A percentile compares a stretch with the other conserved stretches of the same genome.
Evolutionary conservation across 2,329 filamentous ascomycete genomes (phyloP).

Genomic region (Leptographium galeiforme): DNA sequence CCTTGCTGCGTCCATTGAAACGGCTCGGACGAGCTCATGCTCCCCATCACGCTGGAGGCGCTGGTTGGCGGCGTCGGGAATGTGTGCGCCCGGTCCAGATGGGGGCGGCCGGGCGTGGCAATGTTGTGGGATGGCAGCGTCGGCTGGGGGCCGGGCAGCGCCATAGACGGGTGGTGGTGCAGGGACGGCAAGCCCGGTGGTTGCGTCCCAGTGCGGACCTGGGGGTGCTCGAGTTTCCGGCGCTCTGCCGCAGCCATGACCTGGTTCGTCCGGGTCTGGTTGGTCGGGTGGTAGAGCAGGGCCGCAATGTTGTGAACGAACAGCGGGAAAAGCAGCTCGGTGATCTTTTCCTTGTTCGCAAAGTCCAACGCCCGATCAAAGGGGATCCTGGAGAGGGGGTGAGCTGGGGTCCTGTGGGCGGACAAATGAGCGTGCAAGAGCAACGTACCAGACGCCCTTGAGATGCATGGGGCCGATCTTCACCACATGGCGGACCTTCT

Average conservation of each 20-base stretch:
- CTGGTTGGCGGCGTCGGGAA: conserved; percentile 91
- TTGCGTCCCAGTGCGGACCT: conserved; percentile 47
- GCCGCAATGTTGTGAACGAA: conserved; percentile 97
- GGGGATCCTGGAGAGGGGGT: conserved; percentile 62
- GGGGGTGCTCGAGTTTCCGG: conserved; percentile 56
- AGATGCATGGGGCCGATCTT: conserved; percentile 99
- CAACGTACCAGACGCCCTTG: conserved; percentile 83
- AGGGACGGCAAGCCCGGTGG: conserved; percentile 50
- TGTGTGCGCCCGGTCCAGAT: conserved; percentile 73
- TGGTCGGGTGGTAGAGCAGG: conserved; percentile 84
- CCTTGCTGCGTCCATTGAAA: conserved; percentile 64
- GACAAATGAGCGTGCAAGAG: not conserved
- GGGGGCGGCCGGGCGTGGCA: conserved; percentile 43
- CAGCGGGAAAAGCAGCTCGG: conserved; percentile 82
- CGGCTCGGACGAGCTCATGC: conserved; percentile 60
- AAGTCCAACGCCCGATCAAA: conserved; percentile 97
- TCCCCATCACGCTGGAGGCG: conserved; percentile 68
- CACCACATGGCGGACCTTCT: conserved; percentile 91
- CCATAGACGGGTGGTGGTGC: conserved; percentile 47
- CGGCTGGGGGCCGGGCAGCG: conserved; percentile 41
- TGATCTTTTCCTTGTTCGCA: conserved; percentile 99
- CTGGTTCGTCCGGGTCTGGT: conserved; percentile 67
- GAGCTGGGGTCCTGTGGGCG: conserved; percentile 5
- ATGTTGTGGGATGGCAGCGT: conserved; percentile 54
- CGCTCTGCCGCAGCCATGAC: conserved; percentile 78